These are phyloP conservation scores for Pyricularia grisea DNA, from an alignment of 2,329 filamentous ascomycete species.

Conservation along the genomic window DNA sequence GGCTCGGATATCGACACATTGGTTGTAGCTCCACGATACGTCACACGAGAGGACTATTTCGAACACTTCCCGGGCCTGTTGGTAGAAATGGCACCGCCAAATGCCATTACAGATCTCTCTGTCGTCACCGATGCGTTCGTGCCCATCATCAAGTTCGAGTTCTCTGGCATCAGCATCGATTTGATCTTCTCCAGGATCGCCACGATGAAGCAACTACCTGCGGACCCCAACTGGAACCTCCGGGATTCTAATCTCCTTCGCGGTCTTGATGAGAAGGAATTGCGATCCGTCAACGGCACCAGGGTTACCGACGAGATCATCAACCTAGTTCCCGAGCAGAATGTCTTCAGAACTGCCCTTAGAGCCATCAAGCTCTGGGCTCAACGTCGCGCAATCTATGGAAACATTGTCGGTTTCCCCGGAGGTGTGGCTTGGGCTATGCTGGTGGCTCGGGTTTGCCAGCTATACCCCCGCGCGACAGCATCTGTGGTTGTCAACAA, in stretches of 20 bases:
- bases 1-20: constrained; percentile 98
- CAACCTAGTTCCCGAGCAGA: constrained; percentile 76
- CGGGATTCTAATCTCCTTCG: constrained; percentile 78
- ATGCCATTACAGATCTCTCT: constrained; percentile 76
- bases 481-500: constrained; percentile 83
- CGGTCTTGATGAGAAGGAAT: constrained; percentile 76
- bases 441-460: constrained; percentile 90
- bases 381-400: constrained; percentile 83
- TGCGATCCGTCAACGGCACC: constrained; percentile 87
- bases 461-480: constrained; percentile 88
- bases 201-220: constrained; percentile 59
- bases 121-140: constrained; percentile 86
- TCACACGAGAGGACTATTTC: constrained; percentile 87
- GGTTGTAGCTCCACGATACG: constrained; percentile 82
- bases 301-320: constrained; percentile 92
- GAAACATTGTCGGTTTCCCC: constrained; percentile 92
- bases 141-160: constrained; percentile 95
- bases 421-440: constrained; percentile 98
- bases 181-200: constrained; percentile 76
- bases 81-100: constrained; percentile 62
- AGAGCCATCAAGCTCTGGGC: constrained; percentile 96
- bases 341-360: constrained; percentile 80
- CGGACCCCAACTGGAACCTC: constrained; percentile 59
- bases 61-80: constrained; percentile 75
- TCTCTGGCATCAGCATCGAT: constrained; percentile 87